Conservation (phyloP, 208 protist species). For the Porcisia hertigi region DNA sequence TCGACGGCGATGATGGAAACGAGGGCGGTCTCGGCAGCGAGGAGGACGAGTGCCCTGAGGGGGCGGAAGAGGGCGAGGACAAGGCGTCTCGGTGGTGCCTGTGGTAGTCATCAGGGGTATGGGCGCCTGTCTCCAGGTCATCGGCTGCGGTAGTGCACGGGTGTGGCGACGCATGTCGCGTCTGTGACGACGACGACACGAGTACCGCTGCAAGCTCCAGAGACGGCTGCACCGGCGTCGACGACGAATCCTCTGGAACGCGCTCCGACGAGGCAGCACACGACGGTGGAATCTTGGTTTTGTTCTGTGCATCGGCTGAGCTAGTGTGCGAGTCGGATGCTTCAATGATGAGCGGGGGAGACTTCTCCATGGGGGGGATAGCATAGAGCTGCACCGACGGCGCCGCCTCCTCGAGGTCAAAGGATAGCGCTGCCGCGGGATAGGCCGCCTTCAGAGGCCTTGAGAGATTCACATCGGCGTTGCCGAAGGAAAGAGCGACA, state of each 20-base stretch:
- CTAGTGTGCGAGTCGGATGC: neutral
- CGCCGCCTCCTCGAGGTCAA: neutral
- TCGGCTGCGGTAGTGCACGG: neutral
- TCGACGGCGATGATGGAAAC: neutral
- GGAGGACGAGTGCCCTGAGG: neutral
- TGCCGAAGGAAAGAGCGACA: neutral
- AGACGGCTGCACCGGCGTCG: neutral
- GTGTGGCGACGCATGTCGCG: neutral
- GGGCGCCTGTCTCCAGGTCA: neutral
- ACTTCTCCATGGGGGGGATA: neutral
- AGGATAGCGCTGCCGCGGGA: neutral
- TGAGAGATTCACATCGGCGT: neutral
- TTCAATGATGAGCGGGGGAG: neutral
- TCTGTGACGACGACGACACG: neutral
- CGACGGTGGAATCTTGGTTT: neutral
- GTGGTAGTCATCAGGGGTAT: slow-evolving; percentile 3
- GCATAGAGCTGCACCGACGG: neutral
- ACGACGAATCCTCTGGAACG: neutral
- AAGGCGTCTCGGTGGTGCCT: neutral
- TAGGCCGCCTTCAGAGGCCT: neutral
- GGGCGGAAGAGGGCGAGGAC: slow-evolving; percentile 3
- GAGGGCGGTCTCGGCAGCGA: neutral
- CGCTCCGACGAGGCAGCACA: neutral
- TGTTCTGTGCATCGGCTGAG: neutral
- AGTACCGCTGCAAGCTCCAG: neutral